Base-by-base conservation (phyloP, 257 asterid genomes). In the Handroanthus guayacan region DNA sequence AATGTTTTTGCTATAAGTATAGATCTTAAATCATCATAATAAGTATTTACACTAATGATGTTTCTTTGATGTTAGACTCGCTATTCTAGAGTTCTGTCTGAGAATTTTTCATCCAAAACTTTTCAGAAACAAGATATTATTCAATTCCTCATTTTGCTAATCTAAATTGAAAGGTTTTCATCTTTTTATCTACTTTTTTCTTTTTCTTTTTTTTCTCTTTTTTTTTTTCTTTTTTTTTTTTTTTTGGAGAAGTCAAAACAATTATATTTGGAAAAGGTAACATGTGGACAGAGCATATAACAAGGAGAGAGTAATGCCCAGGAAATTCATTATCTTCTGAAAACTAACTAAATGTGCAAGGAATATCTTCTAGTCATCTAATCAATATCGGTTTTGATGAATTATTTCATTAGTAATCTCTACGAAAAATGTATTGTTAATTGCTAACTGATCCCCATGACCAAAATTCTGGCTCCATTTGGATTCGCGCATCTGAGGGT, bases 361-460 rank as follows among this genome's bases (percentile, higher is more conserved):
- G 55, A 56, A 37, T 38, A 17, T 66, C 41, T 5, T 48, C 31
- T 25, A 50, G 47, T 31, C n/a, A 3, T 68, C 4, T 48, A 67
- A 62, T 13, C 36, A 12, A 69, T 69, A 17, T 41, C 60, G 52
- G 17, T 44, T 55, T 12, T 25, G 20, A 41, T 20, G 37, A 66
- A 52, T 66, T 62, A n/a, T 51, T 56, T 67, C 16, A 34, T 31
- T 8, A 76, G 48, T 43, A 43, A 38, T 44, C 11, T 50, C 44
- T 25, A 2, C 18, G 5, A 25, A 6, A 3, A 45, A 69, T 58
- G 5, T 56, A 60, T 51, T 51, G 64, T 38, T 63, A 18, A 39
- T 11, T 62, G 57, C 31, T 67, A 1, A 51, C 20, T 12, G 66
- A 20, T 8, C 37, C 41, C 18, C 2, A 13, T 47, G 72, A 51